Evolutionary conservation across 106 monocot species (phyloP).

Genomic region (Platanthera zijinensis): DNA sequence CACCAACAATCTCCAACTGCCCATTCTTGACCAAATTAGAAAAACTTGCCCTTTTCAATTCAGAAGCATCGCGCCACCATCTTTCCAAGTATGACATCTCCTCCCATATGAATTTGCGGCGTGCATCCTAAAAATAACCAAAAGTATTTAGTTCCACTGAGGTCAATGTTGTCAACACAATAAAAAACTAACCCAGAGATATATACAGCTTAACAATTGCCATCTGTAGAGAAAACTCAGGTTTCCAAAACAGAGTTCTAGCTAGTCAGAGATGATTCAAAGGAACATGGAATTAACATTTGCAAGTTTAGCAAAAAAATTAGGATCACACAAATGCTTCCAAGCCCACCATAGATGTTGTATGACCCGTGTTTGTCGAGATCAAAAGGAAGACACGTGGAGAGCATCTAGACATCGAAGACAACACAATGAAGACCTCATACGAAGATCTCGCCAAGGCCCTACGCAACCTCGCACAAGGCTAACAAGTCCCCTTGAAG

Average conservation of each 20-base stretch:
- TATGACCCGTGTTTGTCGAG: too few relatives aligned
- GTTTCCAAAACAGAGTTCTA: neutral
- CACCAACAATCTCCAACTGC: conserved; percentile 93
- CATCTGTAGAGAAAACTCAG: too few relatives aligned
- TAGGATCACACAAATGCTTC: too few relatives aligned
- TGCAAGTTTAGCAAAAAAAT: neutral
- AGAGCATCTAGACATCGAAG: too few relatives aligned
- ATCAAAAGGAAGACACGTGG: too few relatives aligned
- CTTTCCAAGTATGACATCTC: conserved; percentile 97
- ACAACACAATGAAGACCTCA: too few relatives aligned
- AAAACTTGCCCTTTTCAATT: conserved; percentile 44
- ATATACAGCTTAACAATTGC: neutral
- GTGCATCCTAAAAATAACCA: conserved; percentile 43
- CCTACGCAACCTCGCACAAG: too few relatives aligned
- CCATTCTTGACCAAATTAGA: conserved; percentile 66
- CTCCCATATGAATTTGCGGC: conserved; percentile 97
- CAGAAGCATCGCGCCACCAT: conserved; percentile 92
- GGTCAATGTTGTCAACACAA: neutral
- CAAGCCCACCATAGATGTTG: too few relatives aligned
- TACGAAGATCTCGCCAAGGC: too few relatives aligned
- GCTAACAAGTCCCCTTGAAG: too few relatives aligned
- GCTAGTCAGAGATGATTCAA: neutral
- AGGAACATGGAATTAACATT: neutral
- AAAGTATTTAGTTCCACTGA: conserved; percentile 1
- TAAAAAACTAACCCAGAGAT: neutral